Conservation (phyloP, 1,284 basidiomycete species). For the Mycena citricolor region DNA sequence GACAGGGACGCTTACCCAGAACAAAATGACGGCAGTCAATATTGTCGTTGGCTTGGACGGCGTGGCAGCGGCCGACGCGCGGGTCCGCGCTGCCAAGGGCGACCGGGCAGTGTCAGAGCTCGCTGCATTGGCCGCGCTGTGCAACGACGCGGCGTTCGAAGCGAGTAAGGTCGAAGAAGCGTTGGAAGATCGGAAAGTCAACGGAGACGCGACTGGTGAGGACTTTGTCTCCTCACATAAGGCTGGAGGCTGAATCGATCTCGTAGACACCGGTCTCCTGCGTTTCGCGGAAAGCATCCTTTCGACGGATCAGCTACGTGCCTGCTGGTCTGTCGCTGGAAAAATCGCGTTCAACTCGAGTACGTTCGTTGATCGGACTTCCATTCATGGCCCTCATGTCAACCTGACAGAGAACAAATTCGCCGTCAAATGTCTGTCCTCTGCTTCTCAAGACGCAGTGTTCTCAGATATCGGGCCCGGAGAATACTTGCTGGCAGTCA, state of each 20-base stretch:
- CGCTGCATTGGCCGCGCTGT: conserved; percentile 55
- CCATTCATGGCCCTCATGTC: not conserved
- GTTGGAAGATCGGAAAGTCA: conserved; percentile 40
- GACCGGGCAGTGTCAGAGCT: conserved; percentile 27
- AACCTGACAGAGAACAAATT: conserved; percentile 47
- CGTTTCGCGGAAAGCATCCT: conserved; percentile 47
- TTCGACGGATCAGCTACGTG: conserved; percentile 30
- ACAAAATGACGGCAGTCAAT: conserved; percentile 67
- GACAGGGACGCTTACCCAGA: conserved; percentile 93
- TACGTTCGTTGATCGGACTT: conserved; percentile 12
- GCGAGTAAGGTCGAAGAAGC: conserved; percentile 33
- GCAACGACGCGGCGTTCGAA: conserved; percentile 67
- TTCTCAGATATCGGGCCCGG: conserved; percentile 1
- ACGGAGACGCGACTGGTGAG: conserved; percentile 62
- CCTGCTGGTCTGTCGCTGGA: conserved; percentile 32
- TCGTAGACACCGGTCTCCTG: conserved; percentile 53
- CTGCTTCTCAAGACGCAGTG: not conserved
- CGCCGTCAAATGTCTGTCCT: conserved; percentile 45
- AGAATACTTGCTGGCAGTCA: conserved; percentile 45
- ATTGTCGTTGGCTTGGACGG: conserved; percentile 36
- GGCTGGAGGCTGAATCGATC: not conserved
- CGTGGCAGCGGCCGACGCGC: conserved; percentile 26
- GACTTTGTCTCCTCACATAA: not conserved
- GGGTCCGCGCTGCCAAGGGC: conserved; percentile 15
- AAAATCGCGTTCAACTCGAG: conserved; percentile 55